Percentiles rank a stretch among this genome's conserved stretches.
These are phyloP conservation scores for Mycena venus DNA, from an alignment of 768 basidiomycete species.

Conservation along the genomic window DNA sequence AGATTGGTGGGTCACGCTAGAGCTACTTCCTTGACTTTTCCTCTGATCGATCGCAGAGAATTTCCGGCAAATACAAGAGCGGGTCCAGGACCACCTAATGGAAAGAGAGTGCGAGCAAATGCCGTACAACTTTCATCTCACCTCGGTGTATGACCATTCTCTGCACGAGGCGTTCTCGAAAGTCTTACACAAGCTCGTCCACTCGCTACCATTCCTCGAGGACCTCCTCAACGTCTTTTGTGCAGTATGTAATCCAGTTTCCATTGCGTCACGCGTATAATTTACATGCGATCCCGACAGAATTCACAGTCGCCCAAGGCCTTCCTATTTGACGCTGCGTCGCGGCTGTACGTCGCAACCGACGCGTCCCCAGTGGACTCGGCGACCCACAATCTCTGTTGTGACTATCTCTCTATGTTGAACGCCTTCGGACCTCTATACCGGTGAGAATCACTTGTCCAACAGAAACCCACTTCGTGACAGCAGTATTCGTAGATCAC, in stretches of 20 bases:
- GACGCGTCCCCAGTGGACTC: conserved; percentile 93
- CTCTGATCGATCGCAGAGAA: conserved; percentile 64
- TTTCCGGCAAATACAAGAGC: conserved; percentile 91
- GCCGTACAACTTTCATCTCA: conserved; percentile 89
- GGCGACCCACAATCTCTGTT: conserved; percentile 89
- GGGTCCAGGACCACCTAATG: conserved; percentile 84
- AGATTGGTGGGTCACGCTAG: conserved; percentile 77
- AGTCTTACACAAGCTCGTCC: conserved; percentile 89
- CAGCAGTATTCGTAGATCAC: conserved; percentile 47
- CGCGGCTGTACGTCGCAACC: conserved; percentile 92
- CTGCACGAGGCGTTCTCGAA: conserved; percentile 93
- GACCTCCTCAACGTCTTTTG: conserved; percentile 90
- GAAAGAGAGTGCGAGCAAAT: conserved; percentile 87
- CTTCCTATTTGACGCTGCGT: conserved; percentile 90
- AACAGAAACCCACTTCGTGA: neutral
- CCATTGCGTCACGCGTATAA: conserved; percentile 1
- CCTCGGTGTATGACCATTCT: conserved; percentile 93
- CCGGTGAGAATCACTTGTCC: conserved; percentile 60
- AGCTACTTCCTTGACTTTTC: neutral
- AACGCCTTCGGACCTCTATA: conserved; percentile 90
- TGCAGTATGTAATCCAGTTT: conserved; percentile 59
- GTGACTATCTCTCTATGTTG: conserved; percentile 91
- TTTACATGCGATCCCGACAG: conserved; percentile 53
- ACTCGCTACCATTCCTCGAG: conserved; percentile 88
- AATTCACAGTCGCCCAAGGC: conserved; percentile 95